These are phyloP conservation scores for Eutrema yunnanense DNA, from an alignment of 345 rosid genomes.

Conservation along the genomic window DNA sequence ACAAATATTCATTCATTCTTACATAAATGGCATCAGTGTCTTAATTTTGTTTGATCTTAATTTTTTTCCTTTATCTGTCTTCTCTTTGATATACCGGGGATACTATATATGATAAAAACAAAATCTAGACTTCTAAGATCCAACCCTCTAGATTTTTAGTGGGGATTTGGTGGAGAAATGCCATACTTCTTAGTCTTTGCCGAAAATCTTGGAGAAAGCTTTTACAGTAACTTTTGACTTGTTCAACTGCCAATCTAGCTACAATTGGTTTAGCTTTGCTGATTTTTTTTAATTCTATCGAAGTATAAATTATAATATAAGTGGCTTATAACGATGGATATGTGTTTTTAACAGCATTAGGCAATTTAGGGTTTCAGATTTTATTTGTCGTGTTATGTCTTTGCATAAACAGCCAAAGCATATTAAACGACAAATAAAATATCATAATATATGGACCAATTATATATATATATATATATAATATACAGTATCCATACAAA, in stretches of 20 bases:
- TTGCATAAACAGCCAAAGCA: background rate
- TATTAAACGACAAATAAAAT: constrained; percentile 2
- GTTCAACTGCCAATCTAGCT: background rate
- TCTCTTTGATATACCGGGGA: background rate
- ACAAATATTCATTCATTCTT: background rate
- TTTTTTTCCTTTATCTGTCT: background rate
- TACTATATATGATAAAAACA: background rate
- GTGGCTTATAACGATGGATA: background rate
- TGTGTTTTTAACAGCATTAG: background rate
- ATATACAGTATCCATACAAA: too few relatives aligned
- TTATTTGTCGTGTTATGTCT: constrained; percentile 14
- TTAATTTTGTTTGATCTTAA: background rate
- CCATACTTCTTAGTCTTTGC: constrained; percentile 15
- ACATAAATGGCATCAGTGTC: background rate
- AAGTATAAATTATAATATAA: background rate
- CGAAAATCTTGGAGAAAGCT: constrained; percentile 7
- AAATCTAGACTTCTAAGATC: background rate
- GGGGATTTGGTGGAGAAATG: constrained; percentile 22
- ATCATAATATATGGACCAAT: background rate
- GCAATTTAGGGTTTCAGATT: background rate
- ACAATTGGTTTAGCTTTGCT: background rate
- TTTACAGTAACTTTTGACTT: constrained; percentile 16
- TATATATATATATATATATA: background rate
- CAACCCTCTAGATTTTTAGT: constrained; percentile 4
- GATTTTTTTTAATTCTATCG: background rate